phyloP scores from a whole-genome alignment of 2,329 filamentous ascomycete species.

The Chaetomiaceae sp. region DNA sequence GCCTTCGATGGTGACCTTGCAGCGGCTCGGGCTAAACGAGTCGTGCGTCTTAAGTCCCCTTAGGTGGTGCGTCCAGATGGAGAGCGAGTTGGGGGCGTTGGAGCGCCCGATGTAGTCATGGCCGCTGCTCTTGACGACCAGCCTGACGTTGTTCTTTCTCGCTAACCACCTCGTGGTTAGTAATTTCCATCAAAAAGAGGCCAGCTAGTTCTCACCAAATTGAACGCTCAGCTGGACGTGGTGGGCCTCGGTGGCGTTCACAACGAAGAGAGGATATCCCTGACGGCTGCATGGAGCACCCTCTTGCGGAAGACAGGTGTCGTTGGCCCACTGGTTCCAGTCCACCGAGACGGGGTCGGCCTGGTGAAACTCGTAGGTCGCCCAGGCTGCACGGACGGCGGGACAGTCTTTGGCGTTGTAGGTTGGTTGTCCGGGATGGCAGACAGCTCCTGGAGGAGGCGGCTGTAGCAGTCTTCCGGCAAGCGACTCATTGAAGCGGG shows the following conservation, averaged over 20 bases:
- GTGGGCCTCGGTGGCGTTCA: slow-evolving; percentile 27
- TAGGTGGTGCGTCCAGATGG: slow-evolving; percentile 52
- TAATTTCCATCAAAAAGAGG: neutral
- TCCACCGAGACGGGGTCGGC: slow-evolving; percentile 35
- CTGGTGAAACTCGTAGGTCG: slow-evolving; percentile 33
- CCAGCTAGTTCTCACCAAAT: slow-evolving; percentile 34
- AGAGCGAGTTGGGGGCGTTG: slow-evolving; percentile 52
- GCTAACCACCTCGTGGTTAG: too few species aligned
- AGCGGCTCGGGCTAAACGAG: slow-evolving; percentile 34
- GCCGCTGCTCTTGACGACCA: slow-evolving; percentile 52
- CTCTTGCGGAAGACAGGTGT: slow-evolving; percentile 35
- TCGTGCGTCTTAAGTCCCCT: slow-evolving; percentile 37
- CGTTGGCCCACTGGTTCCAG: slow-evolving; percentile 39
- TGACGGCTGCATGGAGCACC: slow-evolving; percentile 33
- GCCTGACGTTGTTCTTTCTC: slow-evolving; percentile 41
- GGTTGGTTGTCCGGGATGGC: slow-evolving; percentile 32
- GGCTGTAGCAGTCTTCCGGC: slow-evolving; percentile 40
- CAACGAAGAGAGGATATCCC: slow-evolving; percentile 36
- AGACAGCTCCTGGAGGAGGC: slow-evolving; percentile 41
- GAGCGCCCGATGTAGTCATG: slow-evolving; percentile 55
- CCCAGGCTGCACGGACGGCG: slow-evolving; percentile 20
- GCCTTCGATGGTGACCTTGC: slow-evolving; percentile 37
- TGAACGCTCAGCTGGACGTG: slow-evolving; percentile 32
- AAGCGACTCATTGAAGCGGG: slow-evolving; percentile 40
- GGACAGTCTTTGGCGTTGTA: slow-evolving; percentile 22